A percentile compares a stretch with the other conserved stretches of the same genome.
Evolutionary conservation across 2,329 filamentous ascomycete genomes (phyloP).

Genomic region (Penicillium sp.): DNA sequence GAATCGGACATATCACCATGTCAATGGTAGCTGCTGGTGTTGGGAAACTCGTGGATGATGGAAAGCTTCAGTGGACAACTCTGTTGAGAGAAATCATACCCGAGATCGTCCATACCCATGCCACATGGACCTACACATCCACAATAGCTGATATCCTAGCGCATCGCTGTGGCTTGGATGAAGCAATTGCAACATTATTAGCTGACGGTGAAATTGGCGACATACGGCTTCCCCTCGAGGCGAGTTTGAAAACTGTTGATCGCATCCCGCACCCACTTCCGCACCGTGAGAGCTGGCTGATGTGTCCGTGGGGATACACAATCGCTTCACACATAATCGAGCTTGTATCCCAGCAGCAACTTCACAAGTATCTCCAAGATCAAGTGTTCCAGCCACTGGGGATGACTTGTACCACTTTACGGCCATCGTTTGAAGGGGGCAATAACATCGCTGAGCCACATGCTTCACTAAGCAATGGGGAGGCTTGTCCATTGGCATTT

Average conservation of each 20-base stretch:
- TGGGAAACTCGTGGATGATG: neutral
- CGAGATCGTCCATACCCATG: neutral
- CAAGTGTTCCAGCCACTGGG: neutral
- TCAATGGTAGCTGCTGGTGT: constrained; percentile 1
- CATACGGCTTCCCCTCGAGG: neutral
- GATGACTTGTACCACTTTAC: neutral
- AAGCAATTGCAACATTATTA: neutral
- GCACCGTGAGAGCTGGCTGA: neutral
- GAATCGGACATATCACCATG: constrained; percentile 1
- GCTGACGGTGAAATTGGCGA: neutral
- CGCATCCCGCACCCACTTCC: neutral
- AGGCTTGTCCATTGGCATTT: neutral
- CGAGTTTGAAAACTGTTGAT: neutral
- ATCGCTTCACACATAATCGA: neutral
- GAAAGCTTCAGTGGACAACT: constrained; percentile 2
- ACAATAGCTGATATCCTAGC: constrained; percentile 1
- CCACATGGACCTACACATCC: neutral
- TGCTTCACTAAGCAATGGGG: neutral
- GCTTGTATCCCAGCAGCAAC: neutral
- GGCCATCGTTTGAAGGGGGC: neutral
- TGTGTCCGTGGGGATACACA: neutral
- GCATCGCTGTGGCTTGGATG: constrained; percentile 1
- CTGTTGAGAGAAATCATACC: neutral
- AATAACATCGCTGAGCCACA: neutral
- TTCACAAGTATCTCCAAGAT: constrained; percentile 1